phyloP scores from a whole-genome alignment of 345 rosid species.

The Ceriops decandra region DNA sequence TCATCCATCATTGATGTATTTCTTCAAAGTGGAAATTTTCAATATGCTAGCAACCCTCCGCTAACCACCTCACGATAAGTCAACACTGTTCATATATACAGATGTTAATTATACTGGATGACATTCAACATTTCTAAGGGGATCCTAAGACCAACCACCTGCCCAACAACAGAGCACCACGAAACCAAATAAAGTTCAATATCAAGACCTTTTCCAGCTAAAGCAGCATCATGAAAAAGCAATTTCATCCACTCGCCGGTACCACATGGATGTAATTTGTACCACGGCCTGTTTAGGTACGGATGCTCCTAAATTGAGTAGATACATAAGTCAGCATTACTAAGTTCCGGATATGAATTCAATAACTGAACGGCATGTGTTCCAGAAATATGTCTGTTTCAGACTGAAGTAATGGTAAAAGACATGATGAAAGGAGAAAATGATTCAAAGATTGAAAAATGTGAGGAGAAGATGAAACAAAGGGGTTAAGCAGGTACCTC shows the following conservation, averaged over 20 bases:
- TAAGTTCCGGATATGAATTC: neutral
- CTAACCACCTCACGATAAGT: neutral
- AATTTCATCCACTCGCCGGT: conserved; percentile 78
- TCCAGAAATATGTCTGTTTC: neutral
- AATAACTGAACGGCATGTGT: neutral
- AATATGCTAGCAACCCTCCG: neutral
- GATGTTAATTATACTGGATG: neutral
- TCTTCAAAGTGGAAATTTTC: neutral
- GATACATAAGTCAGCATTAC: neutral
- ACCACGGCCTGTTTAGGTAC: conserved; percentile 78
- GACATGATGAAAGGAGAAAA: neutral
- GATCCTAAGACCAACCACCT: conserved; percentile 58
- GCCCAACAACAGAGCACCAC: conserved; percentile 89
- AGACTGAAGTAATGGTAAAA: neutral
- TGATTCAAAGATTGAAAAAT: neutral
- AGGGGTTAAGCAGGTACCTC: conserved; percentile 43
- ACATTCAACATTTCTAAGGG: conserved; percentile 42
- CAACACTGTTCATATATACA: neutral
- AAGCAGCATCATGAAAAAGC: conserved; percentile 42
- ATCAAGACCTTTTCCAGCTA: conserved; percentile 18
- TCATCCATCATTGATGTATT: too few relatives aligned
- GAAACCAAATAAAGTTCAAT: conserved; percentile 55
- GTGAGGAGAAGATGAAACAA: neutral
- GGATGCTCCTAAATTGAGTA: conserved; percentile 70
- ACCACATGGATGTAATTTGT: conserved; percentile 90